phyloP scores from a whole-genome alignment of 2,329 filamentous ascomycete genomes.

The Aureobasidium uvarum region DNA sequence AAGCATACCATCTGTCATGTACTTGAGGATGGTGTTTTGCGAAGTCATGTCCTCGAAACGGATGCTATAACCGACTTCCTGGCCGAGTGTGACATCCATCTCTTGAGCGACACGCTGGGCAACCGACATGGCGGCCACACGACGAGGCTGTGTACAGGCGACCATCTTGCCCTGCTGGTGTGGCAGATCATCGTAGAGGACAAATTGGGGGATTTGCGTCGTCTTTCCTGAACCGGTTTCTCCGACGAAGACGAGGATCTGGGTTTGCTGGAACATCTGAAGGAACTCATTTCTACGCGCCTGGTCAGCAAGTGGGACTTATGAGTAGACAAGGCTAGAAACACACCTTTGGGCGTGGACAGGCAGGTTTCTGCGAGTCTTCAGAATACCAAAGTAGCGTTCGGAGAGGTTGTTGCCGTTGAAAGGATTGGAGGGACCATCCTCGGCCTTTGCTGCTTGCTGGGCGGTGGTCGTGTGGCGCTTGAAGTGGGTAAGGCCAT shows the following conservation, averaged over 20 bases:
- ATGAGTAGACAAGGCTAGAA: not conserved
- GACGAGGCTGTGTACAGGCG: conserved; percentile 94
- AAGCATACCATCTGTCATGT: conserved; percentile 99
- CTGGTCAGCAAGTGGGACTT: not conserved
- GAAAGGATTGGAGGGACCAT: conserved; percentile 82
- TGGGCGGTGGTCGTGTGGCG: conserved; percentile 77
- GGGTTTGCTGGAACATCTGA: conserved; percentile 84
- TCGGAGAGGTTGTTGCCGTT: conserved; percentile 72
- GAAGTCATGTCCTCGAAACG: conserved; percentile 96
- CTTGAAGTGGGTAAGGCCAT: conserved; percentile 61
- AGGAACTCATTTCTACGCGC: conserved; percentile 77
- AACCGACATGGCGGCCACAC: conserved; percentile 98
- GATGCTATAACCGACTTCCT: conserved; percentile 98
- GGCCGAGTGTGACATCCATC: conserved; percentile 87
- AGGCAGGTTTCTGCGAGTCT: conserved; percentile 78
- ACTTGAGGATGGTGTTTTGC: conserved; percentile 88
- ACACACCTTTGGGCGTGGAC: conserved; percentile 81
- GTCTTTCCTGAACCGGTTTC: conserved; percentile 99
- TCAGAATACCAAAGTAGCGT: conserved; percentile 86
- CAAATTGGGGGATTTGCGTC: conserved; percentile 97
- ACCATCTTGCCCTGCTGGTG: conserved; percentile 84
- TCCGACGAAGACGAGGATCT: conserved; percentile 97
- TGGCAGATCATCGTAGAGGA: conserved; percentile 93
- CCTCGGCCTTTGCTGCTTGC: conserved; percentile 71
- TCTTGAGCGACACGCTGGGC: conserved; percentile 97